Evolutionary conservation across 2,329 filamentous ascomycete genomes (phyloP).

Genomic region (Metarhizium album): DNA sequence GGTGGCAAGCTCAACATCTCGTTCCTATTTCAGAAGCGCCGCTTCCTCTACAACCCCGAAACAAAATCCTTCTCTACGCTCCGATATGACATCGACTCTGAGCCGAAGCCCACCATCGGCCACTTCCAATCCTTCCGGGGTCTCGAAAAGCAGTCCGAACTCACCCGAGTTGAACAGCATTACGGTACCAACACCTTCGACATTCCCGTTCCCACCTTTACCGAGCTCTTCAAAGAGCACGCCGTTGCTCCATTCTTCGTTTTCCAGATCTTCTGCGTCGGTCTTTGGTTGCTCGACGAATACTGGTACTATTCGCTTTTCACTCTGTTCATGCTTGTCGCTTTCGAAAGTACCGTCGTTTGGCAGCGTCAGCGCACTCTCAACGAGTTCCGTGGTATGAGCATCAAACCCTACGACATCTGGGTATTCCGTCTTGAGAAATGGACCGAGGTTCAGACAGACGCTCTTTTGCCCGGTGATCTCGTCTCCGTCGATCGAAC

Average conservation of each 20-base stretch:
- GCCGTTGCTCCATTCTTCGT: slow-evolving; percentile 98
- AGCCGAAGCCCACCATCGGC: slow-evolving; percentile 70
- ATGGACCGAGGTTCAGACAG: slow-evolving; percentile 82
- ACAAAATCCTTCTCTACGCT: slow-evolving; percentile 71
- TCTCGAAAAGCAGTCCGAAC: slow-evolving; percentile 60
- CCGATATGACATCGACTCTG: slow-evolving; percentile 70
- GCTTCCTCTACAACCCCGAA: slow-evolving; percentile 73
- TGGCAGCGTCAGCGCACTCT: slow-evolving; percentile 97
- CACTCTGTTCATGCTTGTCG: slow-evolving; percentile 95
- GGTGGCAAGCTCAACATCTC: slow-evolving; percentile 68
- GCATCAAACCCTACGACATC: slow-evolving; percentile 95
- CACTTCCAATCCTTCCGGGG: slow-evolving; percentile 74
- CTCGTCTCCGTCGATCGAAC: slow-evolving; percentile 85
- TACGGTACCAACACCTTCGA: slow-evolving; percentile 96
- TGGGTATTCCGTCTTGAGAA: slow-evolving; percentile 80
- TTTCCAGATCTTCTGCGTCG: slow-evolving; percentile 97
- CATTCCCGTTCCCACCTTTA: slow-evolving; percentile 91
- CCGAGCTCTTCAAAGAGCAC: slow-evolving; percentile 95
- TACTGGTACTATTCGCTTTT: slow-evolving; percentile 99
- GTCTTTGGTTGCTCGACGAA: slow-evolving; percentile 96
- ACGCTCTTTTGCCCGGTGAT: slow-evolving; percentile 86
- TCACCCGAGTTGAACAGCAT: slow-evolving; percentile 74
- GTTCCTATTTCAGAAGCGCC: slow-evolving; percentile 96
- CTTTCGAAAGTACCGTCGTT: slow-evolving; percentile 95
- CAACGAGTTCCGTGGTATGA: slow-evolving; percentile 97